Evolutionary conservation across 176 grass and related monocot species (phyloP).

Genomic region (Carex parvula): DNA sequence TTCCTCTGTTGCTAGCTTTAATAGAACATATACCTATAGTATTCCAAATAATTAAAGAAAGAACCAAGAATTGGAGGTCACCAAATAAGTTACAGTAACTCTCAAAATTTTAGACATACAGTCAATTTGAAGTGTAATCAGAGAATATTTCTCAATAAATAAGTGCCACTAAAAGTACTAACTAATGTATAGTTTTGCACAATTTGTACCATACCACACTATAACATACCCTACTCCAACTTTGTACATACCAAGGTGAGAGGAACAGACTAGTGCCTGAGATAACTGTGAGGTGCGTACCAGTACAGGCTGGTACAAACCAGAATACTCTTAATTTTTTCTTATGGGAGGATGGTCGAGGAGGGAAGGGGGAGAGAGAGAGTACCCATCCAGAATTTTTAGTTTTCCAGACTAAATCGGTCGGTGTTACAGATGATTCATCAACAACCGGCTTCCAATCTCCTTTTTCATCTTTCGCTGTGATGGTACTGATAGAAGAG

Average conservation of each 20-base stretch:
- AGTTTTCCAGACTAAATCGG: conserved; percentile 47
- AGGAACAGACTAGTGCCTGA: neutral
- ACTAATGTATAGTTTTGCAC: neutral
- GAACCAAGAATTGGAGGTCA: neutral
- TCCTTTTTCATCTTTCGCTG: conserved; percentile 22
- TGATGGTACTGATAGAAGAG: conserved; percentile 82
- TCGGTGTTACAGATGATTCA: conserved; percentile 48
- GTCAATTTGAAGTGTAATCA: neutral
- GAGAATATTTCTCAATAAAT: neutral
- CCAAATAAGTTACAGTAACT: neutral
- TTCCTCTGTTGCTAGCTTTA: conserved; percentile 69
- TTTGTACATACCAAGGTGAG: neutral
- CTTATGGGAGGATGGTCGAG: neutral
- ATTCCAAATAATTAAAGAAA: neutral
- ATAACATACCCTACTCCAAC: neutral
- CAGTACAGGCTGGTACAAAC: neutral
- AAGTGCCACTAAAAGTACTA: neutral
- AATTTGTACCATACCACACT: neutral
- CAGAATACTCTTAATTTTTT: neutral
- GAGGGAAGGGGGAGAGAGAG: neutral
- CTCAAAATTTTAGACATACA: neutral
- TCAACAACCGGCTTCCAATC: conserved; percentile 45
- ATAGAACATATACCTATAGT: conserved; percentile 64
- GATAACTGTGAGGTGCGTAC: neutral
- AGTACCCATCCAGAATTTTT: conserved; percentile 77